These are phyloP conservation scores for Aureobasidium sp. DNA, from an alignment of 2,329 filamentous ascomycete genomes.

Conservation along the genomic window DNA sequence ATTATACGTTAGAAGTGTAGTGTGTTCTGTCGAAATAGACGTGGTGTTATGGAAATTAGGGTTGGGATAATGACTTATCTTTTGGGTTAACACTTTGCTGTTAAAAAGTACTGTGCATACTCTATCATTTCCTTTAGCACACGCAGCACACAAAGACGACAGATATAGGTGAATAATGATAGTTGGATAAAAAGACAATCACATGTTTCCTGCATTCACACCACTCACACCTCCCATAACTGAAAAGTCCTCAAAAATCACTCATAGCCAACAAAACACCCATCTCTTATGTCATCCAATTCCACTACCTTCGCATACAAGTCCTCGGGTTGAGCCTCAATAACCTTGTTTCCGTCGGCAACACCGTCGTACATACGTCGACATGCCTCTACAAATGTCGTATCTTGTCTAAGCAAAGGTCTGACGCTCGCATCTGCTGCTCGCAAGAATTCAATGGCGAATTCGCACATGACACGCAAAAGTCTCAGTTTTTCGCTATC, in stretches of 20 bases:
- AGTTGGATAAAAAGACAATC: no score
- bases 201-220: background rate
- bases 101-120: no score
- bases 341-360: background rate
- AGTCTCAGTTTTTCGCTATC: background rate
- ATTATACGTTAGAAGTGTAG: no score
- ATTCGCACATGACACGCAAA: background rate
- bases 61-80: no score
- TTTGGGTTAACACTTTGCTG: no score
- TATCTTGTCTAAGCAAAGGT: background rate
- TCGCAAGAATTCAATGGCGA: background rate
- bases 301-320: background rate
- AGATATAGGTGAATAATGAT: no score
- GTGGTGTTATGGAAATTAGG: no score
- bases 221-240: background rate
- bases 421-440: background rate
- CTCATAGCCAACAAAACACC: background rate
- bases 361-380: background rate
- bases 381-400: background rate
- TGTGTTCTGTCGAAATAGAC: no score
- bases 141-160: no score
- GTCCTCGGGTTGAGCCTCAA: background rate
- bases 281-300: background rate
- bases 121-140: no score
- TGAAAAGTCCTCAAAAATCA: background rate